These are phyloP conservation scores for Blastobotrys arbuscula DNA, from an alignment of 1,139 yeast species.

Conservation along the genomic window DNA sequence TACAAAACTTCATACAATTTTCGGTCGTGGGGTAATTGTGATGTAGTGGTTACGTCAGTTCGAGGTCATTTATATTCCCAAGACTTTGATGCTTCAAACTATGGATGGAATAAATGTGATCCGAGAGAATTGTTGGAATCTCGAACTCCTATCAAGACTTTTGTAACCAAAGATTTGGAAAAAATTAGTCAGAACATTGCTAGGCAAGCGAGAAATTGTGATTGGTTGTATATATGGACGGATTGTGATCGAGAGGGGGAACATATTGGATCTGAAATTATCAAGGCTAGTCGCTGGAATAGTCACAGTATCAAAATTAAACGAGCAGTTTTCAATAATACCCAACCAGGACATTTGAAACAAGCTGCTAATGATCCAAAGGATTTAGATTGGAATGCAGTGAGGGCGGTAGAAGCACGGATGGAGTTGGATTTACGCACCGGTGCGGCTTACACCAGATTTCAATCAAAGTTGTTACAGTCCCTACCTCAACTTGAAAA, in stretches of 20 bases:
- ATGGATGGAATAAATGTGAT: conserved; percentile 60
- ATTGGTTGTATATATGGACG: conserved; percentile 87
- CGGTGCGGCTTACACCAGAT: conserved; percentile 84
- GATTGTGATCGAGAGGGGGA: conserved; percentile 99
- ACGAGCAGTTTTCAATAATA: conserved; percentile 82
- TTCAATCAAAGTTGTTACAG: conserved; percentile 52
- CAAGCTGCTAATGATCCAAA: conserved; percentile 70
- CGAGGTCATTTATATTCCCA: conserved; percentile 70
- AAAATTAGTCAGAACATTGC: conserved; percentile 66
- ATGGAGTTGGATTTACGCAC: conserved; percentile 84
- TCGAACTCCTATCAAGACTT: conserved; percentile 44
- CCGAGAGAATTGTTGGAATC: conserved; percentile 47
- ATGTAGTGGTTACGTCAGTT: conserved; percentile 89
- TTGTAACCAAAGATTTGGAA: conserved; percentile 36
- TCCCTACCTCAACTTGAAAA: conserved; percentile 27
- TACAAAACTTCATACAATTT: conserved; percentile 70
- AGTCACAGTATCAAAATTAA: conserved; percentile 48
- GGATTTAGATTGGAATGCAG: conserved; percentile 59
- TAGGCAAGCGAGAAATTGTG: conserved; percentile 55
- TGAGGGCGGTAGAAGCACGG: conserved; percentile 80
- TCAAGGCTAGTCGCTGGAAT: conserved; percentile 54
- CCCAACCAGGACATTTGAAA: conserved; percentile 67
- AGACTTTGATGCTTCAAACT: conserved; percentile 53
- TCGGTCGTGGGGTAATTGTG: conserved; percentile 57
- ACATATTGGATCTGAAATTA: conserved; percentile 82